Conservation (phyloP, 148 eudicot genomes). For the Spergularia marina region DNA sequence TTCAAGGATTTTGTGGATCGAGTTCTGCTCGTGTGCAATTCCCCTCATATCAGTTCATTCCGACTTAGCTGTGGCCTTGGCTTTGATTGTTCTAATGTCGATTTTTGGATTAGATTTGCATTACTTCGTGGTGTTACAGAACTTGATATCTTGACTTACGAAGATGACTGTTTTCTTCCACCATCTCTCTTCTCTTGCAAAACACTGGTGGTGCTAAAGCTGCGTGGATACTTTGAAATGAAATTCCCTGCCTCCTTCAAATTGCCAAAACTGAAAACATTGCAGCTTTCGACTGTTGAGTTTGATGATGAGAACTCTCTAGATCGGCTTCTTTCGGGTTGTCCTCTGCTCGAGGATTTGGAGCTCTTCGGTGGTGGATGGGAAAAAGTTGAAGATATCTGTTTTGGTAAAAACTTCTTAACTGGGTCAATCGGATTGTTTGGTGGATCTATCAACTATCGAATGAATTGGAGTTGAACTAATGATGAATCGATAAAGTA, state of each 20-base stretch:
- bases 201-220: constrained; percentile 7
- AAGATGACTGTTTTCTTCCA: neutral
- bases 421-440: too few species aligned
- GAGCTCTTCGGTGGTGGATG: neutral
- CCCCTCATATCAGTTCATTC: neutral
- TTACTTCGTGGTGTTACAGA: constrained; percentile 6
- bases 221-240: neutral
- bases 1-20: constrained; percentile 16
- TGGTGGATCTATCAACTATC: too few species aligned
- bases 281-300: neutral
- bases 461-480: too few species aligned
- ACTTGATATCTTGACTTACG: neutral
- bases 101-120: constrained; percentile 6
- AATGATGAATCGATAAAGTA: too few species aligned
- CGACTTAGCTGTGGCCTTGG: neutral
- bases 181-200: neutral
- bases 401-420: too few species aligned
- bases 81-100: constrained; percentile 10
- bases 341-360: constrained; percentile 13
- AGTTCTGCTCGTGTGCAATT: constrained; percentile 4
- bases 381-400: neutral
- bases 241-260: neutral
- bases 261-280: neutral
- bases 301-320: constrained; percentile 6
- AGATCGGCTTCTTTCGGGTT: constrained; percentile 2